phyloP scores from a whole-genome alignment of 305 asterid species.

The Galium porrigens region DNA sequence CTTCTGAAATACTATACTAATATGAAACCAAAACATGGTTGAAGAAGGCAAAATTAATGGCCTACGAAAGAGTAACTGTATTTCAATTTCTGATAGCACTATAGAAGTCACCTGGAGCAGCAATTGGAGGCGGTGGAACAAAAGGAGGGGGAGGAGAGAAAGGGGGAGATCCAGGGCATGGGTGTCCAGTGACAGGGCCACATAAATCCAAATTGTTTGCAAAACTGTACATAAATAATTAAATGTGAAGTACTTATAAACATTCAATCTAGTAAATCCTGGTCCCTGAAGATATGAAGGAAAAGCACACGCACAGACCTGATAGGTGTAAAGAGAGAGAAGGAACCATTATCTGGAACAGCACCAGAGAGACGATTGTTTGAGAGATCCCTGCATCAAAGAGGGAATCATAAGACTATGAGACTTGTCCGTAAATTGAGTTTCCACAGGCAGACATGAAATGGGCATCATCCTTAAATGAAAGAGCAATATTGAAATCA shows the following conservation, averaged over 20 bases:
- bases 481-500: slow-evolving; percentile 7
- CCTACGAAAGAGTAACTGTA: background rate
- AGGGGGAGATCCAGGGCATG: slow-evolving; percentile 98
- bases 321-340: slow-evolving; percentile 88
- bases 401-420: slow-evolving; percentile 7
- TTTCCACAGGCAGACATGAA: background rate
- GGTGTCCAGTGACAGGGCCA: slow-evolving; percentile 89
- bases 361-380: slow-evolving; percentile 76
- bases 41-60: background rate
- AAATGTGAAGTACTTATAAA: slow-evolving; percentile 19
- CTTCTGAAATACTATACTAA: background rate
- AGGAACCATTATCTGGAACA: slow-evolving; percentile 94
- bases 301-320: slow-evolving; percentile 31
- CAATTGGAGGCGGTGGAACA: slow-evolving; percentile 68
- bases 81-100: background rate
- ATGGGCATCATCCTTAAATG: slow-evolving; percentile 5
- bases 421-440: slow-evolving; percentile 5
- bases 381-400: slow-evolving; percentile 66
- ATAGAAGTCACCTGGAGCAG: slow-evolving; percentile 48
- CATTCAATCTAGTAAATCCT: slow-evolving; percentile 11
- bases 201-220: slow-evolving; percentile 85
- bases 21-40: background rate
- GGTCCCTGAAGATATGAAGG: slow-evolving; percentile 2
- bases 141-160: slow-evolving; percentile 98
- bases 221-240: slow-evolving; percentile 43